Evolutionary conservation across 192 early-diverging fungal genomes (phyloP).

Genomic region (Podila horticola): DNA sequence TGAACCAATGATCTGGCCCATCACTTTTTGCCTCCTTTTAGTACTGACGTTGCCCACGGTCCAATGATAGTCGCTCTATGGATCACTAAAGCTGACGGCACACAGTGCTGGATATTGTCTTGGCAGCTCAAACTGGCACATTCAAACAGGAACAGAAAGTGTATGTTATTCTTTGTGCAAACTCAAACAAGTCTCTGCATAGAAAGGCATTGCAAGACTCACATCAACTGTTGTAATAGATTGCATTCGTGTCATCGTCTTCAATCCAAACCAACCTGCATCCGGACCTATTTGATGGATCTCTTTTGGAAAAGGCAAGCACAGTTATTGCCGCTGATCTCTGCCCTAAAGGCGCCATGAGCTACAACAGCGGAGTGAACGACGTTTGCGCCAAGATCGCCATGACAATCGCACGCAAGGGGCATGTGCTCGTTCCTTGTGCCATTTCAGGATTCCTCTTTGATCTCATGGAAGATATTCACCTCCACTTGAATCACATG

Average conservation of each 20-base stretch:
- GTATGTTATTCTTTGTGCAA: conserved; percentile 5
- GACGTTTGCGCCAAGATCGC: conserved; percentile 55
- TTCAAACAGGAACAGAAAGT: conserved; percentile 70
- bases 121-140: conserved; percentile 78
- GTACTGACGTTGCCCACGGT: background rate
- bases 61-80: conserved; percentile 39
- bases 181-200: no score
- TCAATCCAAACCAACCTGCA: conserved; percentile 57
- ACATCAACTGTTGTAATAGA: conserved; percentile 8
- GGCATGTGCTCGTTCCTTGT: conserved; percentile 78
- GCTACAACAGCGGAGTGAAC: conserved; percentile 44
- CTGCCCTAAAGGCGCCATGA: conserved; percentile 30
- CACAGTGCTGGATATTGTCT: conserved; percentile 81
- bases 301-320: conserved; percentile 53
- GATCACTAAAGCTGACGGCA: conserved; percentile 59
- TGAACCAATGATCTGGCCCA: background rate
- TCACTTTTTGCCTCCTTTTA: conserved; percentile 16
- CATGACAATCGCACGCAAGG: conserved; percentile 37
- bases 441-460: conserved; percentile 76
- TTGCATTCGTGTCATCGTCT: conserved; percentile 58
- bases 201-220: background rate
- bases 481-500: conserved; percentile 61
- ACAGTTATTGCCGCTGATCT: conserved; percentile 58
- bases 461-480: conserved; percentile 76
- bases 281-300: conserved; percentile 58